Evolutionary conservation across 345 rosid genomes (phyloP).

Genomic region (Pistacia integerrima): DNA sequence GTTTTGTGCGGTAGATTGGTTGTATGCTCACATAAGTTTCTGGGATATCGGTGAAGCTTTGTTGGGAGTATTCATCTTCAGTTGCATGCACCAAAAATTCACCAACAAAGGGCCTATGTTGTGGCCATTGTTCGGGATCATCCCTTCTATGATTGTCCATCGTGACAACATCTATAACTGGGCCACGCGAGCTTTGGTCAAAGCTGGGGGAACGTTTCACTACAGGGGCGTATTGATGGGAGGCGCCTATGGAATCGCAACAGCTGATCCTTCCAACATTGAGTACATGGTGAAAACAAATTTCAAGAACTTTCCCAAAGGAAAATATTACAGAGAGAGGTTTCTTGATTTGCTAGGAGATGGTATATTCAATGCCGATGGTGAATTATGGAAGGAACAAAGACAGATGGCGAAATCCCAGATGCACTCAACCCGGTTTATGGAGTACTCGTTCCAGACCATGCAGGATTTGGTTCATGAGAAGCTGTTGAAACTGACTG

Average conservation of each 20-base stretch:
- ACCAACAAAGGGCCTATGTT: conserved; percentile 56
- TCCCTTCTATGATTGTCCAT: conserved; percentile 39
- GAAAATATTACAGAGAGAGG: conserved; percentile 58
- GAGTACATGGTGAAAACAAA: conserved; percentile 69
- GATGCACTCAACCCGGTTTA: conserved; percentile 69
- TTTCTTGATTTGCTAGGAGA: conserved; percentile 68
- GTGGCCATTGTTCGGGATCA: conserved; percentile 70
- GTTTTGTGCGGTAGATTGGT: conserved; percentile 24
- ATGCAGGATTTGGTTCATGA: conserved; percentile 50
- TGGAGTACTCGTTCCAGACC: conserved; percentile 46
- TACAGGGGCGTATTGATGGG: conserved; percentile 65
- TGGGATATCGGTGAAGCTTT: conserved; percentile 49
- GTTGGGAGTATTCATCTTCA: conserved; percentile 50
- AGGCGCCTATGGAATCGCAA: conserved; percentile 51
- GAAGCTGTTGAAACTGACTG: conserved; percentile 56
- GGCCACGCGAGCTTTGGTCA: conserved; percentile 42
- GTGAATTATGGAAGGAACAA: conserved; percentile 65
- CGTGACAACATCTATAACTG: conserved; percentile 38
- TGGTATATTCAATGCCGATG: conserved; percentile 73
- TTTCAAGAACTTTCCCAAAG: conserved; percentile 77
- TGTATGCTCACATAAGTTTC: conserved; percentile 30
- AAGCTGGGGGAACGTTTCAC: conserved; percentile 49
- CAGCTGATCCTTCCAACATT: conserved; percentile 53
- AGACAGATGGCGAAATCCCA: conserved; percentile 47
- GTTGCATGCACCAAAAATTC: conserved; percentile 50